These are phyloP conservation scores for Ampelomyces quisqualis DNA, from an alignment of 2,329 filamentous ascomycete genomes.

Conservation along the genomic window DNA sequence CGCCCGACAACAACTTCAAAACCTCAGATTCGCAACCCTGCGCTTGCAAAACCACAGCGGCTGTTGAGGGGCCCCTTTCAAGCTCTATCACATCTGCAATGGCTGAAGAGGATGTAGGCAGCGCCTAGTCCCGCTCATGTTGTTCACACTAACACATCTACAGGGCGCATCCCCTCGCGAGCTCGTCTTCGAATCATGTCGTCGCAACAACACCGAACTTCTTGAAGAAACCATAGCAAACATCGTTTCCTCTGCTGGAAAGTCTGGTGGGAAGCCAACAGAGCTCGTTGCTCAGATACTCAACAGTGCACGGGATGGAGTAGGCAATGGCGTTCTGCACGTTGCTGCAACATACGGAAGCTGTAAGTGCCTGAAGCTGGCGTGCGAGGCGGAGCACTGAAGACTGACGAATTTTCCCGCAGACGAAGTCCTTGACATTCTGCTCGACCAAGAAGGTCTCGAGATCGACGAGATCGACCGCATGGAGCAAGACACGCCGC, in stretches of 20 bases:
- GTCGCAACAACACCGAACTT: conserved; percentile 86
- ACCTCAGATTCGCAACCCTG: neutral
- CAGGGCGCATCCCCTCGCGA: conserved; percentile 85
- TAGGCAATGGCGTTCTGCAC: conserved; percentile 88
- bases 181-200: conserved; percentile 87
- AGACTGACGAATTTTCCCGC: conserved; percentile 10
- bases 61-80: too few species aligned
- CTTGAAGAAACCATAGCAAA: conserved; percentile 69
- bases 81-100: too few species aligned
- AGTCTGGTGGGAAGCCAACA: conserved; percentile 54
- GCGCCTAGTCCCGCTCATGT: too few species aligned
- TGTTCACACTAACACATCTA: conserved; percentile 13
- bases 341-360: conserved; percentile 83
- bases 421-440: conserved; percentile 79
- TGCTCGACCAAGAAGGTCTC: conserved; percentile 80
- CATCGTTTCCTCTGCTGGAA: conserved; percentile 47
- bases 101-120: conserved; percentile 43
- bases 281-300: conserved; percentile 73
- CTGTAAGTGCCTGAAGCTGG: conserved; percentile 59
- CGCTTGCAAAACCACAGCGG: too few species aligned
- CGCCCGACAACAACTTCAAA: neutral
- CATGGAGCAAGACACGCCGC: conserved; percentile 71
- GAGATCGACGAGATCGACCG: conserved; percentile 79
- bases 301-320: conserved; percentile 79
- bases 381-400: neutral